Percentiles rank a stretch among this genome's conserved stretches.
These are phyloP conservation scores for Leccinum incarnatum DNA, from an alignment of 768 basidiomycete species.

Conservation along the genomic window DNA sequence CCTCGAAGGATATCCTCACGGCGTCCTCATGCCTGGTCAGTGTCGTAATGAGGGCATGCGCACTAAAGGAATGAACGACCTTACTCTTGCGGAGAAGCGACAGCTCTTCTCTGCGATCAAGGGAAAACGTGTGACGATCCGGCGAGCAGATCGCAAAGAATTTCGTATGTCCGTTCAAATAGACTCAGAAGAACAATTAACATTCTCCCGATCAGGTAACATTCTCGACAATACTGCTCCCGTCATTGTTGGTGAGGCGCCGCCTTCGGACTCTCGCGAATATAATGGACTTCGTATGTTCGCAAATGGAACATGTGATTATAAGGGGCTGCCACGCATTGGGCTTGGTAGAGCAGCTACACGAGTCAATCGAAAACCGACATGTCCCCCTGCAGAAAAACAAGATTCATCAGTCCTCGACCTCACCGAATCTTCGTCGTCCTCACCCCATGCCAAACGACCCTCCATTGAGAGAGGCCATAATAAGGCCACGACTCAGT, in stretches of 20 bases:
- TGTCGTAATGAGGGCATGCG: neutral
- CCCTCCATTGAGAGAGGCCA: too few species aligned
- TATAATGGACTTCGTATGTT: neutral
- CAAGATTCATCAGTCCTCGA: too few species aligned
- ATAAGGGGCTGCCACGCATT: neutral
- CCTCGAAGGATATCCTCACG: neutral
- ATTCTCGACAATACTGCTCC: neutral
- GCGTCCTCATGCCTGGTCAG: neutral
- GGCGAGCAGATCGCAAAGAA: neutral
- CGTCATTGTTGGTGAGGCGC: neutral
- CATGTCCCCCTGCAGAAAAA: too few species aligned
- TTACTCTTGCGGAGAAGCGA: neutral
- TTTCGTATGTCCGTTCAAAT: neutral
- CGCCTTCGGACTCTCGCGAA: neutral
- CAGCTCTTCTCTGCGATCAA: neutral
- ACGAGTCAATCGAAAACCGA: too few species aligned
- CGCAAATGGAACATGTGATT: neutral
- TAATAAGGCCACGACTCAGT: too few species aligned
- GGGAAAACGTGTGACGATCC: neutral
- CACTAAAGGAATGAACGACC: neutral
- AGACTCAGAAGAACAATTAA: too few species aligned
- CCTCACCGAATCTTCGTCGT: too few species aligned
- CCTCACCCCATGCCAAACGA: too few species aligned
- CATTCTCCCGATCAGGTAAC: neutral
- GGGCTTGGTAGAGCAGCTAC: too few species aligned